Base-by-base conservation (phyloP, 2,329 filamentous ascomycete species). In the Botrytis paeoniae region DNA sequence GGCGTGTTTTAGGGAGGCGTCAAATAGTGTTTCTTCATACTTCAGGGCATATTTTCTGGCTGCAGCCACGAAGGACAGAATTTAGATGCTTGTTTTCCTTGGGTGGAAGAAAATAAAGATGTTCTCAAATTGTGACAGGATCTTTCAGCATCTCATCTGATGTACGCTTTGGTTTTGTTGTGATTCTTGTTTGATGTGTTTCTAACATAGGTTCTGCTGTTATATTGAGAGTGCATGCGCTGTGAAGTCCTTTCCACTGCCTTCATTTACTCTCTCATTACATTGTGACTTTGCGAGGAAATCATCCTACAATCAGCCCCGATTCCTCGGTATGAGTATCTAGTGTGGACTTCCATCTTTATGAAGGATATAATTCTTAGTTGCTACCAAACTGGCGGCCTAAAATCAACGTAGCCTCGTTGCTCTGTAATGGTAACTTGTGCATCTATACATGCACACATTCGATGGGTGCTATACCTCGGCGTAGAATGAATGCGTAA, bases 1-100 rank as follows among this genome's bases (percentile, higher is more conserved):
- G 75, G 48, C 77, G 79, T 78, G 78, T 76, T 77, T 57, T 75
- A 73, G 78, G 75, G 74, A 75, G 79, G 78, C 75, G 78, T 78
- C 75, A 70, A 63, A 61, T 51, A 70, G 59, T 41, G 45, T 76
- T 74, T 75, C 68, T 74, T 76, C 73, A 75, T 74, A 61, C 43
- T 39, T 39, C 25, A 60, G 69, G 73, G 75, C 75, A 77, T 77
- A 51, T 51, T 63, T 63, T 64, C 69, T 64, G 32, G 69, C 69
- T 41, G 48, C 16, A 22, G 41, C 43, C 18, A 16, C n/a, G 69
- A 60, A 70, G 43, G 32, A 60, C 63, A 69, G 76, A 59, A 74
- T 73, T 63, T 72, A 68, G 74, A 75, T 70, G 45, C 62, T 72
- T 43, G 25, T 51, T 70, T 63, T 45, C 41, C 43, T 41, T 48